Base-by-base conservation (phyloP, 2,329 filamentous ascomycete genomes). In the Zymoseptoria tritici region DNA sequence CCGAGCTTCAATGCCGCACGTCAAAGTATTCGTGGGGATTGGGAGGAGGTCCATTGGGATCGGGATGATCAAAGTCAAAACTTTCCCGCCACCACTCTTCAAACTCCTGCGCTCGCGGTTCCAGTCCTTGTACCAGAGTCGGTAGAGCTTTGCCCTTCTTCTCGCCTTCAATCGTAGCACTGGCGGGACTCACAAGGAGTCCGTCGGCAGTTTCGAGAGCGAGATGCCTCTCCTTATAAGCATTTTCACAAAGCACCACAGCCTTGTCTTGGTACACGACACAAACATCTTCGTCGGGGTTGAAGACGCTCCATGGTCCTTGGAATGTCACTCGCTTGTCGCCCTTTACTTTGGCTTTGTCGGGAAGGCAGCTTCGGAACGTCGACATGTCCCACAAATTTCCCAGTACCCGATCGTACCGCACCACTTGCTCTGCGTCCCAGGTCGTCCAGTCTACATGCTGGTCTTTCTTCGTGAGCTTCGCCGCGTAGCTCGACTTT, bases 401-500 rank as follows among this genome's bases (percentile, higher is more conserved):
- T 0, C 85, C 86, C 13, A 93, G 76, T 0, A 87, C 85, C 8
- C 81, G 79, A 55, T 83, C 76, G 4, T 83, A 79, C 4, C 81
- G 78, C 5, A 76, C 70, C 16, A 92, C 80, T 1, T 83, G 79
- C 2, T 77, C 73, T n/a, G 79, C 75, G 0, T 76, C 76, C 79
- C 83, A 84, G 3, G 68, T 72, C 0, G 64, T 52, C 81, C 87
- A 90, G 62, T 85, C 75, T 9, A 96, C 74, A 60, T 84, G 81
- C 1, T 79, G 76, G 66, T 93, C 85, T 5, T 79, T 74, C 58
- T 86, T 82, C 1, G 75, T 83, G 61, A 96, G 83, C 71, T 96
- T 96, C 1, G 84, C 83, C 1, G 93, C 93, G 68, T 87, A 82
- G 6, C 69, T 72, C 4, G 53, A 42, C 26, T 5, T 20, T 19